Base-by-base conservation (phyloP, 2,329 filamentous ascomycete genomes). In the Stenocarpella maydis region DNA sequence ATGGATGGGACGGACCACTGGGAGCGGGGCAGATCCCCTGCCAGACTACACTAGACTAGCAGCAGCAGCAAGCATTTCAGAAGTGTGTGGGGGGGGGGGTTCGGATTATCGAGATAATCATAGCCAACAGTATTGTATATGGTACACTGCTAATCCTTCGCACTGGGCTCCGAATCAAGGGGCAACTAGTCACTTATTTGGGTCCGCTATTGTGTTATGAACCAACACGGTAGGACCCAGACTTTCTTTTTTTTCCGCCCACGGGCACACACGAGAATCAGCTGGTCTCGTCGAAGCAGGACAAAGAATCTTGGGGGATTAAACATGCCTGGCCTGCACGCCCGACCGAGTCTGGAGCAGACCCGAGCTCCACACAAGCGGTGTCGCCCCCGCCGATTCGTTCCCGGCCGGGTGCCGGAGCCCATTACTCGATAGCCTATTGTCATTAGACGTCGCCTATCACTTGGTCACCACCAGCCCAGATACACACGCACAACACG, bases 391-490 rank as follows among this genome's bases (percentile, higher is more conserved):
- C 26, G 52, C 69, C 65, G 69, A 45, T 43, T 58, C 63, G 26
- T 10, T 41, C 49, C 64, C 52, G 64, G 54, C 60, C 60, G 52
- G 52, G 60, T n/a, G 43, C 66, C 66, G 69, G 69, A 65, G 45
- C 41, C 43, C 49, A 65, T 71, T 71, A 71, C 70, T 68, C 70
- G 70, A 71, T 71, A 52, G 68, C 19, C 50, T 70, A 39, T 65
- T 63, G 70, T 71, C 67, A 71, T 64, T 66, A 60, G 54, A 26
- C 50, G 26, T 37, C 37, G 63, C 64, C 49, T 70, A 71, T 71
- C 68, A 64, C 69, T 34, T 47, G 41, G 41, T 14, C 34, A 10
- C 41, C 41, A 21, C n/a, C 58, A 12, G 19, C 12, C 34, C 58
- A 47, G 58, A 61, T 61, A 61, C n/a, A 47, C 54, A 61, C 47